These are phyloP conservation scores for Mycogone perniciosa DNA, from an alignment of 2,329 filamentous ascomycete species.

Conservation along the genomic window DNA sequence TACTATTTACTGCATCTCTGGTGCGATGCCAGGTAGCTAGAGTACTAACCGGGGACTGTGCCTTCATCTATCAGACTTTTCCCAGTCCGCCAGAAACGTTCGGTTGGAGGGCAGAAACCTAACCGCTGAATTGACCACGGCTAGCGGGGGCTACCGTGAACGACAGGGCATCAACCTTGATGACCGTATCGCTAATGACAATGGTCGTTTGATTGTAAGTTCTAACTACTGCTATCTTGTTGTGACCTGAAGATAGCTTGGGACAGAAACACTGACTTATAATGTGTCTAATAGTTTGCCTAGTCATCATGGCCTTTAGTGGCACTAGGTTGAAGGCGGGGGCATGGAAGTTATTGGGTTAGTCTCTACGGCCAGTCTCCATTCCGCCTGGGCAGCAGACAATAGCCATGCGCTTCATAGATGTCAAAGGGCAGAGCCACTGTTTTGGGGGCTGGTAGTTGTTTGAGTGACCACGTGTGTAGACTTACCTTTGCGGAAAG, in stretches of 20 bases:
- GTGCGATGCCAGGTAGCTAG: too few relatives aligned
- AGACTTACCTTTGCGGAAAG: too few relatives aligned
- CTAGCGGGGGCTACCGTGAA: conserved; percentile 5
- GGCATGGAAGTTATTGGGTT: too few relatives aligned
- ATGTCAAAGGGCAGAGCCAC: too few relatives aligned
- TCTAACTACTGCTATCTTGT: background rate
- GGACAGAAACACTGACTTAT: background rate
- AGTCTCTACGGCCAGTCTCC: too few relatives aligned
- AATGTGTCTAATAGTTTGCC: background rate
- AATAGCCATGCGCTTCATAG: too few relatives aligned
- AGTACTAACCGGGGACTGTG: background rate
- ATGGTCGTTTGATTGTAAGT: conserved; percentile 13
- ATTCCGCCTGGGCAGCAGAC: too few relatives aligned
- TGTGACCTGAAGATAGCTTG: background rate
- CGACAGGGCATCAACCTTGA: conserved; percentile 12
- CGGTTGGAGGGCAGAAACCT: conserved; percentile 1
- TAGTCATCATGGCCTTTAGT: too few relatives aligned
- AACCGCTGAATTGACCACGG: conserved; percentile 3
- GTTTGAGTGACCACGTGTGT: too few relatives aligned
- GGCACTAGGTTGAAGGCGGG: too few relatives aligned
- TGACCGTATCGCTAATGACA: conserved; percentile 12
- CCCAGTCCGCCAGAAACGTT: background rate
- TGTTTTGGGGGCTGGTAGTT: too few relatives aligned
- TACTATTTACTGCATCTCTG: background rate
- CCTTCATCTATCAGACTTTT: background rate